Evolutionary conservation across 345 rosid species (phyloP), one percentile per base, ranked within the genome.

Genomic region (Arabis hirsuta): DNA sequence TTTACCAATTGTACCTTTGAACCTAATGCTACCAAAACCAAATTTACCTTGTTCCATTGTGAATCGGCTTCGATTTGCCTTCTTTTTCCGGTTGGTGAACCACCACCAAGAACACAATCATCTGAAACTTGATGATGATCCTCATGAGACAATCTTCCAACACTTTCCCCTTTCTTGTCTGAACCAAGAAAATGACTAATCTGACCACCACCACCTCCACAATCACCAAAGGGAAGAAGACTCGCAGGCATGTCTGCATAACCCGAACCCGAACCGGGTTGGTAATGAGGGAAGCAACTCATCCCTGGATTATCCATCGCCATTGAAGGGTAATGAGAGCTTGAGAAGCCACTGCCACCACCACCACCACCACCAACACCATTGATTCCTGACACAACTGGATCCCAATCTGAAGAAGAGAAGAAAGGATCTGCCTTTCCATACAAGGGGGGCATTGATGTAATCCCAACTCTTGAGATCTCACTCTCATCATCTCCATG

Each of bases 381-480:
- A 36, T 34, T 34, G 38, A 34, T 34, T 34, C 36, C 36, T 72
- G 81, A 77, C 62, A 88, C 86, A 69, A 84, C 67, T 20, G 91
- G 85, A 83, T 91, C 96, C 97, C 97, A 94, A 73, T 86, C 87
- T 44, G 96, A 78, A 57, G 97, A 73, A 81, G 84, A 77, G 79
- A 83, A 89, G 83, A 85, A 91, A 67, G 86, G 81, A 66, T 85
- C 87, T 48, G 74, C 64, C 72, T 80, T 86, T 73, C 34, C 47
- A 73, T 77, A 76, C 80, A 80, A 50, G 19, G 85, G 62, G 19
- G 85, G 62, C 76, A 80, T 67, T 27, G 87, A 71, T 41, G 78
- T 67, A 79, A 63, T 81, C 74, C 80, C 72, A 82, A 56, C 58
- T 55, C 76, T 76, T 19, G 81, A 71, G 73, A 82, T 81, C 72